Evolutionary conservation across 2,329 filamentous ascomycete genomes (phyloP).

Genomic region (Seiridium unicorne): DNA sequence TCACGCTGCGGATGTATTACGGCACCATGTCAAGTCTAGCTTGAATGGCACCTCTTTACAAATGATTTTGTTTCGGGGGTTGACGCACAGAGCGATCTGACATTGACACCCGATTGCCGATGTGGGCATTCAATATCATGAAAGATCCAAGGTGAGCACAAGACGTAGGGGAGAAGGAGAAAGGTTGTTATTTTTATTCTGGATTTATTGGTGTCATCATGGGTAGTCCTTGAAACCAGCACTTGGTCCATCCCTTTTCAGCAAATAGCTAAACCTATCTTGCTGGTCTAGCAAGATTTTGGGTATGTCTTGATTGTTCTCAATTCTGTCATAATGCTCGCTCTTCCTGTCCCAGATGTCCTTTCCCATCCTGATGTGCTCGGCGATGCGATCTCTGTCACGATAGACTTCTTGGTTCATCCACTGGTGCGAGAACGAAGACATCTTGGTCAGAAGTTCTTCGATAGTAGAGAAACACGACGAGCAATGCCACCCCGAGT

Average conservation of each 20-base stretch:
- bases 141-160: too few species aligned
- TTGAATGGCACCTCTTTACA: too few species aligned
- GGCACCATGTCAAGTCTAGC: too few species aligned
- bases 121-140: too few species aligned
- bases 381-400: conserved; percentile 46
- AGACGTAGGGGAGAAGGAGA: too few species aligned
- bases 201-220: not conserved
- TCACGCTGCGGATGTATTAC: too few species aligned
- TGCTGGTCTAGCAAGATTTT: conserved; percentile 37
- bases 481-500: conserved; percentile 62
- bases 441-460: conserved; percentile 55
- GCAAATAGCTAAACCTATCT: conserved; percentile 42
- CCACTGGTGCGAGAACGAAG: conserved; percentile 52
- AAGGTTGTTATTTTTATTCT: not conserved
- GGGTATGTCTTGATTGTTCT: conserved; percentile 53
- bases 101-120: too few species aligned
- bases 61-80: too few species aligned
- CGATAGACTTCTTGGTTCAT: conserved; percentile 50
- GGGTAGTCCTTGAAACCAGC: conserved; percentile 49
- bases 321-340: conserved; percentile 47
- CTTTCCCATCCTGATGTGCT: conserved; percentile 47
- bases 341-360: conserved; percentile 53
- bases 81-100: too few species aligned
- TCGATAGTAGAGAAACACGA: conserved; percentile 57
- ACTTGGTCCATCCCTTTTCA: conserved; percentile 41